Evolutionary conservation across 805 yeast genomes (phyloP), one percentile per base, ranked within the genome.

Genomic region (Kazachstania psychrophila): DNA sequence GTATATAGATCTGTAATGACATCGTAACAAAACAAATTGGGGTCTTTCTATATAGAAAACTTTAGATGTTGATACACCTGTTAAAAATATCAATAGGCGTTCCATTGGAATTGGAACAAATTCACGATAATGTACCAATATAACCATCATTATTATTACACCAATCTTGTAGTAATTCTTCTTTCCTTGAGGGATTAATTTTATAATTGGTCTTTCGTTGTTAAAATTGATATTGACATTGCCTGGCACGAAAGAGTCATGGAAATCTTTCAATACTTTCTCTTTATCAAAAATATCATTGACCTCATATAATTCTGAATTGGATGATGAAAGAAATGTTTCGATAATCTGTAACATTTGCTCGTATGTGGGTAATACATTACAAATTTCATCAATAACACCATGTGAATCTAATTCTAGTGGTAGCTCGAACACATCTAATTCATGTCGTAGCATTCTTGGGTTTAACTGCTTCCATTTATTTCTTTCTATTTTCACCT

Each of bases 21-120:
- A 39, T 18, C 49, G 34, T n/a, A 57, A 34, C 13, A 57, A 27
- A 7, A 56, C 33, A 36, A 52, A 58, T 26, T 60, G 63, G 1
- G 52, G 67, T 19, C 52, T 47, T 33, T 60, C 63, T 6, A 56
- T 23, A 28, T 41, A 58, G 36, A 44, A 49, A 9, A 42, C 42
- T 31, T 60, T 60, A 2, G 49, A 47, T 6, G 56, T 44, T 6
- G 47, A 27, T 16, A 49, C 43, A 2, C 64, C 64, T 12, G 44
- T 39, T 23, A 60, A 29, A 33, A 41, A 44, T 1, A 47, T 43
- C 10, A 48, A 33, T 18, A 56, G 50, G n/a, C 37, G 29, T n/a
- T 38, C 34, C 7, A 58, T 25, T 3, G 49, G 29, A 1, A 30
- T 24, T 5, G 62, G 62, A 1, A 44, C 20, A 11, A 28, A 15